Conservation (phyloP, 257 asterid species). For the Forsythia suspensa region DNA sequence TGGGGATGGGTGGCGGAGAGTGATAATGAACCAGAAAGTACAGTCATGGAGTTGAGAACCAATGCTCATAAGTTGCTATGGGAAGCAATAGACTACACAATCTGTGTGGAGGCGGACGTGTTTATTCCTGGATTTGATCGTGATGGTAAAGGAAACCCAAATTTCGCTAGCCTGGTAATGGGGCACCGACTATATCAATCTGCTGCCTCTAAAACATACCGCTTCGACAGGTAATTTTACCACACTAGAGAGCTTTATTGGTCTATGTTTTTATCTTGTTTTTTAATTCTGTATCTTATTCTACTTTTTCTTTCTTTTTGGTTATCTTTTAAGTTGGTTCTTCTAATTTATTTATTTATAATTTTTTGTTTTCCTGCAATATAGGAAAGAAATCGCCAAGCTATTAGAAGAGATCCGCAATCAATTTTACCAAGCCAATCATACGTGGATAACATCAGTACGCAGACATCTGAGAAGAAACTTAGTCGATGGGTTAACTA, state of each 20-base stretch:
- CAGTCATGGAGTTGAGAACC: constrained; percentile 86
- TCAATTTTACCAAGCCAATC: constrained; percentile 77
- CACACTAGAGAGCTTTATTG: neutral
- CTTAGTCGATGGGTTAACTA: constrained; percentile 52
- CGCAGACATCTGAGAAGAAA: constrained; percentile 62
- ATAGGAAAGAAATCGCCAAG: constrained; percentile 59
- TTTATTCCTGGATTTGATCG: constrained; percentile 89
- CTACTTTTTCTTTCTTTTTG: neutral
- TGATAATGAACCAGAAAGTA: constrained; percentile 92
- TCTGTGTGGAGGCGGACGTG: constrained; percentile 83
- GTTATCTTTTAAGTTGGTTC: neutral
- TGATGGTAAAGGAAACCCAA: constrained; percentile 90
- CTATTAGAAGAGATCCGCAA: constrained; percentile 70
- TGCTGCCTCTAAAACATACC: constrained; percentile 69
- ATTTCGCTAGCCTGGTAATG: constrained; percentile 87
- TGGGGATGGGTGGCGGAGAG: constrained; percentile 99
- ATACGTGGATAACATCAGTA: constrained; percentile 63
- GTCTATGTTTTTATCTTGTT: too few species aligned
- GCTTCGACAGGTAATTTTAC: constrained; percentile 66
- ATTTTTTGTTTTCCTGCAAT: constrained; percentile 10
- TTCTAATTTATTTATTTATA: neutral
- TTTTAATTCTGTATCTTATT: neutral
- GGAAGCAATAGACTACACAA: constrained; percentile 89
- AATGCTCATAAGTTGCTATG: constrained; percentile 88
- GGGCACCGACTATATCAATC: constrained; percentile 81